These are phyloP conservation scores for Beauveria medogensis DNA, from an alignment of 2,329 filamentous ascomycete species.

Conservation along the genomic window DNA sequence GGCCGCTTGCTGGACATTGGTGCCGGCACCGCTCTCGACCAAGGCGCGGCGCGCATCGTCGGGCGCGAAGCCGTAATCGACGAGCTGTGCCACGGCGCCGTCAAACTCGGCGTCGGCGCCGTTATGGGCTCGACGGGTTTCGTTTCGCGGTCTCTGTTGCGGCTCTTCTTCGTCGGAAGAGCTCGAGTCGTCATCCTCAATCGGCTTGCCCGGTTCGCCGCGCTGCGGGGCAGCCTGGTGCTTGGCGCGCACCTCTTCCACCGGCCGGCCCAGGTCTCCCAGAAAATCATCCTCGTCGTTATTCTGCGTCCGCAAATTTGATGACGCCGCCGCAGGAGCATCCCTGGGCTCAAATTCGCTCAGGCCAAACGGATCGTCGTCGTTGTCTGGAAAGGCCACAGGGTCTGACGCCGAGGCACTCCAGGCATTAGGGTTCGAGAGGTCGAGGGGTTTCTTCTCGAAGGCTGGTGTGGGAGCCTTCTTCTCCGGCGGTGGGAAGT, in stretches of 20 bases:
- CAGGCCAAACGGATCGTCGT: slow-evolving; percentile 86
- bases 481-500: slow-evolving; percentile 48
- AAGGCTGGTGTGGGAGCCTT: slow-evolving; percentile 39
- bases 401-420: slow-evolving; percentile 24
- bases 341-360: slow-evolving; percentile 47
- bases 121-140: slow-evolving; percentile 16
- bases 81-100: slow-evolving; percentile 74
- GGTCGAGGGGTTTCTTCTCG: slow-evolving; percentile 35
- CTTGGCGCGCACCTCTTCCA: slow-evolving; percentile 52
- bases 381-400: slow-evolving; percentile 47
- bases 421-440: slow-evolving; percentile 50
- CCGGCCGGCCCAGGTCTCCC: slow-evolving; percentile 55
- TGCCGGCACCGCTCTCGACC: slow-evolving; percentile 67
- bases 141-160: slow-evolving; percentile 16
- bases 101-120: slow-evolving; percentile 47
- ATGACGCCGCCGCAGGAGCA: slow-evolving; percentile 18
- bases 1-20: slow-evolving; percentile 78
- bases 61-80: slow-evolving; percentile 88
- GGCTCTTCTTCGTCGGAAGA: slow-evolving; percentile 34
- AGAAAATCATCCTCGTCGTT: slow-evolving; percentile 59
- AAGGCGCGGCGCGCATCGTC: slow-evolving; percentile 78
- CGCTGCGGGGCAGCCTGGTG: slow-evolving; percentile 31
- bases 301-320: slow-evolving; percentile 19
- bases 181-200: slow-evolving; percentile 42
- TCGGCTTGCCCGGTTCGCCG: slow-evolving; percentile 47